Evolutionary conservation across 768 basidiomycete species (phyloP), one percentile per base, ranked within the genome.

Genomic region (Boletus patriciae): DNA sequence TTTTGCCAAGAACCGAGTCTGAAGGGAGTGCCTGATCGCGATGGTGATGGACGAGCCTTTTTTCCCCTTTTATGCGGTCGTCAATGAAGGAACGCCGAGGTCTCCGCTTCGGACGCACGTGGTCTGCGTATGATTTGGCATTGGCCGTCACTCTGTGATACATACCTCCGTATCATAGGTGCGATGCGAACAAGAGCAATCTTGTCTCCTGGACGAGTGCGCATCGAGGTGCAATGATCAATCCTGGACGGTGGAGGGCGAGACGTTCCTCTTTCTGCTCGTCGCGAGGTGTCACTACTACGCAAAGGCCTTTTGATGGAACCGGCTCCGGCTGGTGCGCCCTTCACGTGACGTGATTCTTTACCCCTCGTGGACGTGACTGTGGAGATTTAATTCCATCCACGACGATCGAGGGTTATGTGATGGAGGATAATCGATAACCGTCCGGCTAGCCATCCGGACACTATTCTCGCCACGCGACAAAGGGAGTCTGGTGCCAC

Each of bases 11-110:
- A 18, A 52, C 29, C 25, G 18, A 46, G 37, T 37, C 46, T 31
- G 12, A 37, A 19, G 13, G 37, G 37, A 16, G 45, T 60, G 45
- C 50, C 52, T 66, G 58, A 64, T 67, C 18, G 61, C 36, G 55
- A 67, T 58, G 52, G 62, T 10, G 51, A 64, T 52, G 47, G 53
- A 34, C 21, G 34, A 42, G 7, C 31, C 47, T 23, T 11, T 34
- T 5, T 18, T 29, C 45, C 37, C 11, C 36, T 37, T 49, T 53
- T 43, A 50, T 61, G 43, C 1, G 21, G 63, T 46, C 49, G 54
- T 42, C 61, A 44, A 41, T 19, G 46, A 49, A 41, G 44, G 50
- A 21, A 43, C 37, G 25, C 11, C 44, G 51, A 46, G 7, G 25
- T 25, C 53, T 58, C 53, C 41, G 38, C 16, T 46, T 31, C 31